Conservation (phyloP, 495 filamentous ascomycete species). For the Aspergillus heteromorphus region DNA sequence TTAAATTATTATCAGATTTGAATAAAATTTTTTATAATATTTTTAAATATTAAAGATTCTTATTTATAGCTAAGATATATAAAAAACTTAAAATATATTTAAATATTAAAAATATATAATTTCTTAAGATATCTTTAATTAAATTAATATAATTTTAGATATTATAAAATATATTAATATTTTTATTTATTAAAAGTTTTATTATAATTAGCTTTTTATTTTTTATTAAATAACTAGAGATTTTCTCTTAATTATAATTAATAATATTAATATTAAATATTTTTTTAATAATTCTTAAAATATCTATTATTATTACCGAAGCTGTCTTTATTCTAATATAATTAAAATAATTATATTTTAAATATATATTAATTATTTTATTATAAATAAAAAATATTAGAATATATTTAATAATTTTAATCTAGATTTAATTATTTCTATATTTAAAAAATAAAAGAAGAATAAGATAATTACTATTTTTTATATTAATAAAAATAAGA, state of each 20-base stretch:
- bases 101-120: not conserved
- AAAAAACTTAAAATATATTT: not conserved
- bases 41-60: not conserved
- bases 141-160: not conserved
- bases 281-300: not conserved
- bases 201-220: not conserved
- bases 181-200: not conserved
- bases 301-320: not conserved
- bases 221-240: not conserved
- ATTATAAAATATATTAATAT: not conserved
- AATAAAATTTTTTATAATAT: not conserved
- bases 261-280: not conserved
- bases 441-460: not conserved
- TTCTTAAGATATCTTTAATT: not conserved
- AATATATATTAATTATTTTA: not conserved
- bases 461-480: not conserved
- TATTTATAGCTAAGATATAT: not conserved
- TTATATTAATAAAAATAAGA: not conserved
- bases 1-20: no score
- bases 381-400: not conserved
- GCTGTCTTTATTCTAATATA: not conserved
- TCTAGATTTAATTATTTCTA: not conserved
- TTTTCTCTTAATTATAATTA: not conserved
- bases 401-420: not conserved
- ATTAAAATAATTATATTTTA: not conserved